Evolutionary conservation across 305 asterid species (phyloP).

Genomic region (Fraxinus ornus): DNA sequence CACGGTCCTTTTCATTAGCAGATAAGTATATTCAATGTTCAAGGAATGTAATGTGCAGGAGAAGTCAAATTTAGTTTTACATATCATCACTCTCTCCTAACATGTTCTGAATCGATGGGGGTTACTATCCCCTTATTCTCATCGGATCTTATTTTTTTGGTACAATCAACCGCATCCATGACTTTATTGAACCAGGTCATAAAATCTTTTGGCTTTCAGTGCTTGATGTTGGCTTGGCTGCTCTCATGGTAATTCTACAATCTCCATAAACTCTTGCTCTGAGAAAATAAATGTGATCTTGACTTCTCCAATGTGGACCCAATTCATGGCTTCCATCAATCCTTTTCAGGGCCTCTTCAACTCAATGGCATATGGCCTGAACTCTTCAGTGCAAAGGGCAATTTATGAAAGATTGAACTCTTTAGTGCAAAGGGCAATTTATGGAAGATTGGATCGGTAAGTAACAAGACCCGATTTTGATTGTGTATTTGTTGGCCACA

Average conservation of each 20-base stretch:
- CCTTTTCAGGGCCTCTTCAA: conserved; percentile 76
- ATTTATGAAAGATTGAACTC: conserved; percentile 87
- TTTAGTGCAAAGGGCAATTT: conserved; percentile 79
- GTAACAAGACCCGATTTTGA: conserved; percentile 24
- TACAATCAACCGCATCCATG: conserved; percentile 90
- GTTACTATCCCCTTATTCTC: conserved; percentile 88
- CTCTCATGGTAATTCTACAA: conserved; percentile 68
- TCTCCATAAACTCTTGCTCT: not conserved
- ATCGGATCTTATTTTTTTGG: conserved; percentile 96
- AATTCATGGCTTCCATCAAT: conserved; percentile 12
- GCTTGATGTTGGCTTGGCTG: conserved; percentile 93
- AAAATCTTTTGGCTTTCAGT: conserved; percentile 93
- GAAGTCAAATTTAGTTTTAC: not conserved
- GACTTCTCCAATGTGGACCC: conserved; percentile 4
- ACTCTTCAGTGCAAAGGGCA: conserved; percentile 87
- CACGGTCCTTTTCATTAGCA: not conserved
- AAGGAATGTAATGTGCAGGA: not conserved
- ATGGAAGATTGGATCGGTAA: conserved; percentile 90
- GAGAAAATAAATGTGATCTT: not conserved
- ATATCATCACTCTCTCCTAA: conserved; percentile 12
- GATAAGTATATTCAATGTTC: not conserved
- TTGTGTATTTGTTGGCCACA: not conserved
- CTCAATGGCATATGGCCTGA: conserved; percentile 91
- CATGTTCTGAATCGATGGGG: conserved; percentile 95
- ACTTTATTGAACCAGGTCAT: conserved; percentile 79